phyloP scores from a whole-genome alignment of 805 yeast species.

The Zygosaccharomyces kombuchaensis region DNA sequence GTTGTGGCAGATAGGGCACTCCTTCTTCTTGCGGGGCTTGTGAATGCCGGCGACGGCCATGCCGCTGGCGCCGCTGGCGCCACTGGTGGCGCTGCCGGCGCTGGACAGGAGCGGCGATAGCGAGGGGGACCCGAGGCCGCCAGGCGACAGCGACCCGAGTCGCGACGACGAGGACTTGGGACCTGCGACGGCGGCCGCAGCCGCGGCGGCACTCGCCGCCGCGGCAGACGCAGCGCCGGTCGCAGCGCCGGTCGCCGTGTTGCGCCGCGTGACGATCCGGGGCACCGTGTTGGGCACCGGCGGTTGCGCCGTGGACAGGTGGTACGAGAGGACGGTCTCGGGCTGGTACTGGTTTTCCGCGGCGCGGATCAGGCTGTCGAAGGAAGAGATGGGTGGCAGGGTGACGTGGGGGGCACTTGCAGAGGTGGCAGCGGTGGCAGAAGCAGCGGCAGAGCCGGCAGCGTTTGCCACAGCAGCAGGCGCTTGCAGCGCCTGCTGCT shows the following conservation, averaged over 20 bases:
- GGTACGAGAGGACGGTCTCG: slow-evolving; percentile 12
- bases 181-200: slow-evolving; percentile 5
- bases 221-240: too few relatives aligned
- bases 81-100: slow-evolving; percentile 1
- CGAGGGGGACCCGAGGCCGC: slow-evolving; percentile 7
- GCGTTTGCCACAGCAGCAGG: neutral
- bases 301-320: slow-evolving; percentile 11
- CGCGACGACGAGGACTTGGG: slow-evolving; percentile 14
- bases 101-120: slow-evolving; percentile 5
- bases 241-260: too few relatives aligned
- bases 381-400: slow-evolving; percentile 32
- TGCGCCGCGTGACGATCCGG: slow-evolving; percentile 21
- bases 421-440: too few relatives aligned
- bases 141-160: slow-evolving; percentile 18
- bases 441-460: neutral
- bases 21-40: slow-evolving; percentile 58
- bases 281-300: slow-evolving; percentile 22
- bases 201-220: slow-evolving; percentile 9
- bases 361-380: slow-evolving; percentile 28
- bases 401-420: slow-evolving; percentile 9
- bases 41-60: slow-evolving; percentile 21
- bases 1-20: slow-evolving; percentile 65
- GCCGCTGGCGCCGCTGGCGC: slow-evolving; percentile 4
- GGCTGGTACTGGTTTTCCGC: slow-evolving; percentile 25
- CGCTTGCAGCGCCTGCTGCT: neutral